Evolutionary conservation across 2,329 filamentous ascomycete species (phyloP), one percentile per base, ranked within the genome.

Genomic region (Sporothrix variecibatus): DNA sequence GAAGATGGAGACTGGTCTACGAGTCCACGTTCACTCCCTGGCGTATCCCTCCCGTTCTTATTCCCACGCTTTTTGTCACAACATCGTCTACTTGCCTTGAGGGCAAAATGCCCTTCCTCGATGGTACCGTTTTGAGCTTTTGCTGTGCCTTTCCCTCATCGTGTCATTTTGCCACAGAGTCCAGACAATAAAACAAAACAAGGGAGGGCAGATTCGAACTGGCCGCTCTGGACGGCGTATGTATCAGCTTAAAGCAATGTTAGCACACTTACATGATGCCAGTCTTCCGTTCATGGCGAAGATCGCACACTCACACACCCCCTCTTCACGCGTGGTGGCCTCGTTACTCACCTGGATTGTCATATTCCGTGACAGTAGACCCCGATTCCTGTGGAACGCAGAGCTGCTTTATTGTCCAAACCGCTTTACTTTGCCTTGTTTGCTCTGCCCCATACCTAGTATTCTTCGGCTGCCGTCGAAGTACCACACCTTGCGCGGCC

Each of bases 241-340:
- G 64, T 68, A 31, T 31, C 64, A 31, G 40, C 40, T 68, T 51
- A 9, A 38, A 51, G 67, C 67, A 51, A 23, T 38, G n/a, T 49
- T 40, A 20, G 49, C 28, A 56, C 46, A 70, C 31, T 56, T 58
- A 56, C 67, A 70, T 34, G 67, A 58, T 70, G 67, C 67, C 49
- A 70, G 49, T 40, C 20, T 38, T 12, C 51, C 53, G n/a, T 31
- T 68, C 43, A 68, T 26, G 26, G 53, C 51, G 23, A 46, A 49
- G n/a, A 40, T 40, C 31, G 49, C n/a, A 70, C 65, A 34, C 49
- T 53, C n/a, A 15, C 28, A 56, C 67, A 17, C 43, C 26, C 40
- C 46, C 38, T 70, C 46, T 31, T 56, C 67, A 70, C 67, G 67
- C 67, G 67, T 56, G 67, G 67, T 40, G 28, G 28, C 49, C 49